Percentiles rank a stretch among this genome's conserved stretches.
Conservation (phyloP, 306 rosid species). For the Lathyrus aphaca region DNA sequence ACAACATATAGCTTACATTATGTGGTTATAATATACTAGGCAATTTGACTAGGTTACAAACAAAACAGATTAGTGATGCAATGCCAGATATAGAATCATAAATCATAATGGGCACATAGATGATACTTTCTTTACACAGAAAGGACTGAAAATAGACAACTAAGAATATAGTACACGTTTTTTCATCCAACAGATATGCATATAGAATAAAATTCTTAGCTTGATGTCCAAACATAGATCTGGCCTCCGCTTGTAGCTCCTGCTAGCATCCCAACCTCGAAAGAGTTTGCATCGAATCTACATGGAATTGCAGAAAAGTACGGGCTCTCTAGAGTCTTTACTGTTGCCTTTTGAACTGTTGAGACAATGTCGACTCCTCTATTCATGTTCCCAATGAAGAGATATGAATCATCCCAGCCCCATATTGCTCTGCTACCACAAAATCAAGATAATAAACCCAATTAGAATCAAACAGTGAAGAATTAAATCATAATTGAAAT, state of each 20-base stretch:
- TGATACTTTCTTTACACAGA: neutral
- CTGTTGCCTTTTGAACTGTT: constrained; percentile 43
- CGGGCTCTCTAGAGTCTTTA: constrained; percentile 63
- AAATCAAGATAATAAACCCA: constrained; percentile 27
- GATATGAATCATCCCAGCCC: constrained; percentile 85
- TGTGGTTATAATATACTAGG: neutral
- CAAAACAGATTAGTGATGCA: neutral
- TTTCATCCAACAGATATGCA: neutral
- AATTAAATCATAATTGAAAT: constrained; percentile 28
- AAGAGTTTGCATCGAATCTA: constrained; percentile 67
- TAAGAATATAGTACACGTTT: constrained; percentile 5
- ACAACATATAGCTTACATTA: neutral
- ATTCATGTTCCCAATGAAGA: constrained; percentile 81
- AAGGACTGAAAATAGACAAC: neutral
- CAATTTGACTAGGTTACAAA: neutral
- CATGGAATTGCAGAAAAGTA: constrained; percentile 81
- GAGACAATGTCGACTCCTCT: constrained; percentile 82
- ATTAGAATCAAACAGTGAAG: constrained; percentile 4
- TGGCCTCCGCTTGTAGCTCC: constrained; percentile 62
- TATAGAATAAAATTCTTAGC: constrained; percentile 28
- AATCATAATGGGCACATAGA: neutral
- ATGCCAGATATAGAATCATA: neutral
- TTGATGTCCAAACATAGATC: constrained; percentile 50
- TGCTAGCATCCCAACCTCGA: constrained; percentile 53
- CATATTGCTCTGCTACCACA: constrained; percentile 77